Evolutionary conservation across 169 alveolate genomes (phyloP).

Genomic region (Plasmodium gaboni): DNA sequence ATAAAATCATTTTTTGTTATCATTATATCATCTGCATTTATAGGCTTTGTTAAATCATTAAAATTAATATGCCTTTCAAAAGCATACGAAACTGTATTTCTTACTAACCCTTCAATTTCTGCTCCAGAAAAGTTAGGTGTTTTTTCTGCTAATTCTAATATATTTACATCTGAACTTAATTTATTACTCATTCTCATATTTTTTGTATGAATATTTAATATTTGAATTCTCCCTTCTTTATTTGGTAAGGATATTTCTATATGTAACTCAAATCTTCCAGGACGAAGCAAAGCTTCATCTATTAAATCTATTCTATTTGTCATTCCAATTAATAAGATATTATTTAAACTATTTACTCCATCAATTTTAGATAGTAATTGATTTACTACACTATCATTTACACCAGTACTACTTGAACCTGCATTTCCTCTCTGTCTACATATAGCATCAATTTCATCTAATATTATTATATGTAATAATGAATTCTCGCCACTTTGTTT

Average conservation of each 20-base stretch:
- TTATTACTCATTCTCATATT: constrained; percentile 88
- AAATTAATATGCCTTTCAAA: constrained; percentile 92
- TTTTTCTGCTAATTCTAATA: constrained; percentile 91
- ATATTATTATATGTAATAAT: constrained; percentile 97
- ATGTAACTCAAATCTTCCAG: constrained; percentile 99
- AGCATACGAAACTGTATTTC: constrained; percentile 96
- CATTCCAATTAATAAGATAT: constrained; percentile 98
- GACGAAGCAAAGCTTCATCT: constrained; percentile 99
- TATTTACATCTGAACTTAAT: constrained; percentile 92
- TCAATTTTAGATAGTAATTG: constrained; percentile 99
- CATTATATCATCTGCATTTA: constrained; percentile 86
- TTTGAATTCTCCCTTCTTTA: constrained; percentile 97
- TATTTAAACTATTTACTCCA: constrained; percentile 98
- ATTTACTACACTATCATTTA: constrained; percentile 98
- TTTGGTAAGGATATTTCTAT: constrained; percentile 99
- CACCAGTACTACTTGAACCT: constrained; percentile 93
- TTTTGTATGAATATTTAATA: constrained; percentile 98
- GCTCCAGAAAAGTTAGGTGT: constrained; percentile 99
- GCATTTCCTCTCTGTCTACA: constrained; percentile 98
- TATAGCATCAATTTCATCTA: constrained; percentile 99
- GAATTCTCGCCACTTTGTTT: constrained; percentile 96
- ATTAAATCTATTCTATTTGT: constrained; percentile 98
- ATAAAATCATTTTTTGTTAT: constrained; percentile 93
- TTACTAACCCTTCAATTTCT: constrained; percentile 97
- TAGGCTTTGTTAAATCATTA: constrained; percentile 86